Percentiles rank a stretch among this genome's conserved stretches.
phyloP scores from a whole-genome alignment of 148 eudicot genomes.

The Euryodendron excelsum region DNA sequence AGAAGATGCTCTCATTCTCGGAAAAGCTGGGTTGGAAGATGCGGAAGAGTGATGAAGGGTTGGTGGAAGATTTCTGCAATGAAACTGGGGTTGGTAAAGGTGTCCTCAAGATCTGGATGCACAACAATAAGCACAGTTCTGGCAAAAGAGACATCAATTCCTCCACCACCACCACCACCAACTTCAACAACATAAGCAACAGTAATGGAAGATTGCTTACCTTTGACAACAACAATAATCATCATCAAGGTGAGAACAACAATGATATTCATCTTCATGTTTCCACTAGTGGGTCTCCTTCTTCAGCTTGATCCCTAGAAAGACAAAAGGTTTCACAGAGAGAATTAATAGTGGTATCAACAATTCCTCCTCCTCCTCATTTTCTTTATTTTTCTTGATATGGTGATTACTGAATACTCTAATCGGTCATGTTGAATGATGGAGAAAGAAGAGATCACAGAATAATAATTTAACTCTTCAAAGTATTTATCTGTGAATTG shows the following conservation, averaged over 20 bases:
- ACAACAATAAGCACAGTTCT: conserved; percentile 56
- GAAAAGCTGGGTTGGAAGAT: conserved; percentile 57
- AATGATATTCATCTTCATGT: conserved; percentile 13
- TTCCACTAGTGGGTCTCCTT: conserved; percentile 25
- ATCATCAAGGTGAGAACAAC: conserved; percentile 7
- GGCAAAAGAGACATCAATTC: conserved; percentile 26
- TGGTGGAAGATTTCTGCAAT: conserved; percentile 46
- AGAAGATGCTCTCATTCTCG: conserved; percentile 46
- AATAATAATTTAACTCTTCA: not conserved
- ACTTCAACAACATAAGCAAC: not conserved
- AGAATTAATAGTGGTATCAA: not conserved
- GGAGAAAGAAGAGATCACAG: not conserved
- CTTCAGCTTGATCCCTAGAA: conserved; percentile 15
- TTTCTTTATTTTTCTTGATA: not conserved
- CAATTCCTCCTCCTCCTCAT: not conserved
- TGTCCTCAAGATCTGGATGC: conserved; percentile 85
- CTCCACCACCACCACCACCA: not conserved
- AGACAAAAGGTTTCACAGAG: too few species aligned
- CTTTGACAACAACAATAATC: not conserved
- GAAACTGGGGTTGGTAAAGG: conserved; percentile 47
- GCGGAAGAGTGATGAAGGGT: conserved; percentile 40
- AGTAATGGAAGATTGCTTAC: not conserved
- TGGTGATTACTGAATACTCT: not conserved
- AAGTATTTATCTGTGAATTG: not conserved
- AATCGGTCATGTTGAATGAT: not conserved